Evolutionary conservation across 352 stramenopile species (phyloP).

Genomic region (Phytophthora ohioensis): DNA sequence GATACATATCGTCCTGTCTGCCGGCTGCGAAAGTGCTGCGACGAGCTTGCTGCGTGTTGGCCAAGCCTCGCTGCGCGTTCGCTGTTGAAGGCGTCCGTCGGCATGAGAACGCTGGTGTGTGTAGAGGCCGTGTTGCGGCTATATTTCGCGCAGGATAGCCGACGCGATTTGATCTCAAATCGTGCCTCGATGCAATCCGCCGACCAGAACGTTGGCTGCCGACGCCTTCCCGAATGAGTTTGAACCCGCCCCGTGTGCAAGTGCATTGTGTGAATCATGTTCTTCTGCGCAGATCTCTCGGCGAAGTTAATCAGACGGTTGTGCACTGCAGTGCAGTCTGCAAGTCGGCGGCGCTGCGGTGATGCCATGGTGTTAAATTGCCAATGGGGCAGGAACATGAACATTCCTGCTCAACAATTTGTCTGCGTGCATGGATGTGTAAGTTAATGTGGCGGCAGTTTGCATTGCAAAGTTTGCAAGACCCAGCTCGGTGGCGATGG

Average conservation of each 20-base stretch:
- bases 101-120: background rate
- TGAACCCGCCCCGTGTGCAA: conserved; percentile 2
- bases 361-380: conserved; percentile 8
- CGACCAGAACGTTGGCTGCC: conserved; percentile 1
- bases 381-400: conserved; percentile 23
- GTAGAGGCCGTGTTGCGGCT: conserved; percentile 23
- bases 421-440: conserved; percentile 7
- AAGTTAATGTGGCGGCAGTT: background rate
- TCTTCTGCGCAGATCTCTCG: background rate
- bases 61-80: background rate
- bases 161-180: conserved; percentile 30
- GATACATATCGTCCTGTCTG: conserved; percentile 24
- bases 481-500: background rate
- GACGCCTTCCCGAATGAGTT: conserved; percentile 18
- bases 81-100: conserved; percentile 9
- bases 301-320: background rate
- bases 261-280: background rate
- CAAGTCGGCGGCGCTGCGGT: background rate
- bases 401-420: conserved; percentile 7
- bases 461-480: background rate
- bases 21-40: background rate
- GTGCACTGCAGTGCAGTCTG: background rate
- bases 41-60: background rate
- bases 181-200: background rate
- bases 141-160: conserved; percentile 36